These are phyloP conservation scores for Pseudopithomyces maydicus DNA, from an alignment of 2,329 filamentous ascomycete genomes.

Conservation along the genomic window DNA sequence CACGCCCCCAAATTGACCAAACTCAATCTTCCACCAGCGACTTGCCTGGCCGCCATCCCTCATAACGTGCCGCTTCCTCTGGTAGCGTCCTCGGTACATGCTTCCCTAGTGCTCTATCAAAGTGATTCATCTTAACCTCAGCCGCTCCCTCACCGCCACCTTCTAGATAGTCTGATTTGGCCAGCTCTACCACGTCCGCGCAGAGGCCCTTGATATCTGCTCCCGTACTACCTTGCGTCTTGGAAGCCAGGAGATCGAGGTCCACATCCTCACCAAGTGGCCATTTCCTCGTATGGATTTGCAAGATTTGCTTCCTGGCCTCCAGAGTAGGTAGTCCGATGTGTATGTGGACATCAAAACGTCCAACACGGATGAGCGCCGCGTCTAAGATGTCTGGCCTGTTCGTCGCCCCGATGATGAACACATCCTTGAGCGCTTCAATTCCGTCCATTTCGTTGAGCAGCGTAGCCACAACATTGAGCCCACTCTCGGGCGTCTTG, in stretches of 20 bases:
- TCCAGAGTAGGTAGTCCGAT: constrained; percentile 77
- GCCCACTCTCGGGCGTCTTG: constrained; percentile 55
- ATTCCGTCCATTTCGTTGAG: constrained; percentile 97
- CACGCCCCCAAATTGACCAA: background rate
- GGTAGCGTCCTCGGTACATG: constrained; percentile 49
- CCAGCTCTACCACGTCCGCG: constrained; percentile 44
- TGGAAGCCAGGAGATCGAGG: constrained; percentile 63
- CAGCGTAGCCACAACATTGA: constrained; percentile 87
- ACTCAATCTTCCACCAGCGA: constrained; percentile 29
- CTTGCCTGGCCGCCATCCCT: constrained; percentile 47
- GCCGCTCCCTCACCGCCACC: constrained; percentile 25
- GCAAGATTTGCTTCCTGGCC: constrained; percentile 77
- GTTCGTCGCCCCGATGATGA: constrained; percentile 91
- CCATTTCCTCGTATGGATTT: constrained; percentile 67
- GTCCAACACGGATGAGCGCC: constrained; percentile 81
- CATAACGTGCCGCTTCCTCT: constrained; percentile 49
- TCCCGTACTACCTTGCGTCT: constrained; percentile 80
- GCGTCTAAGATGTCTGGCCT: constrained; percentile 84
- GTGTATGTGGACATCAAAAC: constrained; percentile 84
- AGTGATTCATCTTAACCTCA: constrained; percentile 53
- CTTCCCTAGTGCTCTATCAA: constrained; percentile 50
- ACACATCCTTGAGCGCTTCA: constrained; percentile 78
- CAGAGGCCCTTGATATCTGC: constrained; percentile 75
- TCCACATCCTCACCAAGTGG: constrained; percentile 68
- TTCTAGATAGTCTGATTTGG: constrained; percentile 40